Evolutionary conservation across 2,329 filamentous ascomycete genomes (phyloP), one percentile per base, ranked within the genome.

Genomic region (Epichloe sibirici): DNA sequence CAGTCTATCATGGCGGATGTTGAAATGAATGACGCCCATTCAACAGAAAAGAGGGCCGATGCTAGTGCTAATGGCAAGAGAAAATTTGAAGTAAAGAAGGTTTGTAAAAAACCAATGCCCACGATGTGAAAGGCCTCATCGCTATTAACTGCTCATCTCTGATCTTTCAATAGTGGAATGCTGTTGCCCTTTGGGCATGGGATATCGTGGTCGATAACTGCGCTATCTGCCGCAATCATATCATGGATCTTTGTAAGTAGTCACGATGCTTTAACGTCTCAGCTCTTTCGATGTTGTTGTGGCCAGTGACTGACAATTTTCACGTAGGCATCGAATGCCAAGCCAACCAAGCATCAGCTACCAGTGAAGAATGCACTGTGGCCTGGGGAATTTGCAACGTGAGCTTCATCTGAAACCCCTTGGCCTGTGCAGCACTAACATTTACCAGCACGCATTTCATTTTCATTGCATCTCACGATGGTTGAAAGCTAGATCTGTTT

Each of bases 311-410:
- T 63, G 47, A 57, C 51, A 17, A 44, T n/a, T 45, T 43, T 6
- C 15, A 38, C 55, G 90, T 55, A 91, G 87, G 88, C 70, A 98
- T 98, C 63, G 93, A 98, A 68, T 98, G 93, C 67, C 93, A 98
- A 74, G 93, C 93, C 53, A 98, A 98, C 69, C 93, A 98, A 72
- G 90, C 91, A 39, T 96, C 90, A 15, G 90, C 91, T 44, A 96
- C 93, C 0, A 96, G 88, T 58, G 93, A 98, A 65, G 93, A 98
- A 71, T 98, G 93, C 69, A 98, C 93, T 38, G 93, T 98, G 25
- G 93, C 93, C 28, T 98, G 93, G 93, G 93, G 93, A 52, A 96
- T 97, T 57, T 98, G 93, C 78, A 98, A 98, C 66, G 93, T 96
- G 73, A 71, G 88, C 49, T 44, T n/a, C 37, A 42, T 31, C 6